These are phyloP conservation scores for Phytophthora pini DNA, from an alignment of 352 stramenopile species.

Conservation along the genomic window DNA sequence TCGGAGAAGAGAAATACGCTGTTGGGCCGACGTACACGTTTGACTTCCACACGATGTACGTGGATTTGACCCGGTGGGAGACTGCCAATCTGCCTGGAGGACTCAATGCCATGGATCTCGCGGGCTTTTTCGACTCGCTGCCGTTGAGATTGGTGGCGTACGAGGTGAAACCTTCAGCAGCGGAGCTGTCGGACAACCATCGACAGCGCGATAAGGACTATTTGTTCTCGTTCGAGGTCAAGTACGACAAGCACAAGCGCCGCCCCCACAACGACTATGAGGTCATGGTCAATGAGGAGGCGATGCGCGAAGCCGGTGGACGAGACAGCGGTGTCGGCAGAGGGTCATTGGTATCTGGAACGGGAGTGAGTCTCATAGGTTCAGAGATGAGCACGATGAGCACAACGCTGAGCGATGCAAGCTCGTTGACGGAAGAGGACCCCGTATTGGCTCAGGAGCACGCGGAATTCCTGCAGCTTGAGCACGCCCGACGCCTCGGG, in stretches of 20 bases:
- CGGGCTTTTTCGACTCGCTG: constrained; percentile 81
- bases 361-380: constrained; percentile 29
- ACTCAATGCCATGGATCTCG: constrained; percentile 75
- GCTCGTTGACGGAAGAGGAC: constrained; percentile 55
- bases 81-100: constrained; percentile 78
- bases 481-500: constrained; percentile 54
- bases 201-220: constrained; percentile 72
- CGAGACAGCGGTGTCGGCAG: constrained; percentile 10
- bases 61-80: constrained; percentile 81
- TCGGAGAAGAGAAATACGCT: constrained; percentile 56
- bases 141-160: constrained; percentile 81
- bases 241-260: constrained; percentile 44
- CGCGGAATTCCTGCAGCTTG: constrained; percentile 43
- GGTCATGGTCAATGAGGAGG: constrained; percentile 14
- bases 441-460: constrained; percentile 37
- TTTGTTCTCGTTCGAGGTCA: constrained; percentile 84
- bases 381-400: constrained; percentile 61
- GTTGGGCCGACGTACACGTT: constrained; percentile 87
- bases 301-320: constrained; percentile 10
- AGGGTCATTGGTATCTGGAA: constrained; percentile 22
- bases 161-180: constrained; percentile 36
- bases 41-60: constrained; percentile 91
- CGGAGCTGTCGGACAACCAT: constrained; percentile 41
- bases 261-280: constrained; percentile 13
- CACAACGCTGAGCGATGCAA: constrained; percentile 59